Evolutionary conservation across 2,329 filamentous ascomycete species (phyloP), one percentile per base, ranked within the genome.

Genomic region (Epichloe scottii): DNA sequence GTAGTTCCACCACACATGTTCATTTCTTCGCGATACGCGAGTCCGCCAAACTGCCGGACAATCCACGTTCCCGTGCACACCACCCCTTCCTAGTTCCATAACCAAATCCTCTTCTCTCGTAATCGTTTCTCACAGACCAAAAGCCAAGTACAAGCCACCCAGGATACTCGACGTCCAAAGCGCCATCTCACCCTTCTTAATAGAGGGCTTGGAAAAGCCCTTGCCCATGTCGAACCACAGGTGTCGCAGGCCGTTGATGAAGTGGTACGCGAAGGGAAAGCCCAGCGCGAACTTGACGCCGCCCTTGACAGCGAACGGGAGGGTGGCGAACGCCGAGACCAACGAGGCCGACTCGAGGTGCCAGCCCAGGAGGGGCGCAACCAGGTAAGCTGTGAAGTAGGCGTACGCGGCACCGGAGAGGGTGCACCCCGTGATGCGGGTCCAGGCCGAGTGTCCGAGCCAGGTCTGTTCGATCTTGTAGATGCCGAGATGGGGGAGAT

Each of bases 391-490:
- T 58, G 82, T 69, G 56, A 85, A 82, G 74, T 88, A 95, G 66
- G 81, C 68, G 77, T 96, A 96, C 56, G 95, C 76, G 47, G 74
- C 70, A 57, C 84, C 87, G 54, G 82, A 84, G 58, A 94, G 77
- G 54, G 76, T 68, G 63, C 77, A 71, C 62, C 88, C 90, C n/a
- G 88, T 91, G 72, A 95, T 81, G 63, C 90, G 89, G 74, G 89
- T 87, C 70, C 87, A 77, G 58, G 77, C 76, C 52, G 75, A 81
- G 60, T 82, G 83, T 59, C 77, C 76, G 68, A 87, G 84, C 84
- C 84, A 95, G 60, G 88, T 93, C 71, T 96, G 86, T 69, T 88
- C 82, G 54, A 85, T 79, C 68, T 81, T 78, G 82, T 96, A 96
- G 78, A 94, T 90, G 63, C 72, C 67, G 56, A 96, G 80, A 66